A percentile compares a stretch with the other conserved stretches of the same genome.
Evolutionary conservation across 805 yeast genomes (phyloP).

Genomic region (Suhomyces pyralidae): DNA sequence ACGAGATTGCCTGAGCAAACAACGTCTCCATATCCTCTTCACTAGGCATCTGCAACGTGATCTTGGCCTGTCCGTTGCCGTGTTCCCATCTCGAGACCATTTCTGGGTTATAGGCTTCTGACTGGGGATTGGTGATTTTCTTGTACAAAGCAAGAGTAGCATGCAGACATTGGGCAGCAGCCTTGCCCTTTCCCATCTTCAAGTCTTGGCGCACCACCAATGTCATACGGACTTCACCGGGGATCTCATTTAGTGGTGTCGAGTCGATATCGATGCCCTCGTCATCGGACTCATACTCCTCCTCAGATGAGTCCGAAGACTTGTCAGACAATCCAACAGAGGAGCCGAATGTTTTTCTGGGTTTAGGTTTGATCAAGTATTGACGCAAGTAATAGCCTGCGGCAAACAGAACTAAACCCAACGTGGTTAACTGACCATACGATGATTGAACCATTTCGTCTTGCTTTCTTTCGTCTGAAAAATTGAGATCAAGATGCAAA

Average conservation of each 20-base stretch:
- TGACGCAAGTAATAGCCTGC: constrained; percentile 35
- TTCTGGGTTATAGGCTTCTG: constrained; percentile 57
- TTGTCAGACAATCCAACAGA: background rate
- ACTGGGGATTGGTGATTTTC: constrained; percentile 51
- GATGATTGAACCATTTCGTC: constrained; percentile 5
- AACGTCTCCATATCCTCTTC: constrained; percentile 71
- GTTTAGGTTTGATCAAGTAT: constrained; percentile 14
- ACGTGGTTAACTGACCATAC: constrained; percentile 24
- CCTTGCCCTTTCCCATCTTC: constrained; percentile 91
- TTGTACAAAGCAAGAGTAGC: constrained; percentile 93
- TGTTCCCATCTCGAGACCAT: constrained; percentile 74
- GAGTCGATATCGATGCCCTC: constrained; percentile 59
- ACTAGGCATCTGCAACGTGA: constrained; percentile 71
- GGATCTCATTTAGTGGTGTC: constrained; percentile 55
- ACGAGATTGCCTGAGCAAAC: constrained; percentile 74
- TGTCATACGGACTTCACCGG: constrained; percentile 85
- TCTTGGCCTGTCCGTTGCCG: constrained; percentile 86
- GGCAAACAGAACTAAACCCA: constrained; percentile 34
- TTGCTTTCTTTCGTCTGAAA: background rate
- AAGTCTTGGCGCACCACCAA: constrained; percentile 84
- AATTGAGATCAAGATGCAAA: background rate
- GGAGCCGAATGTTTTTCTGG: background rate
- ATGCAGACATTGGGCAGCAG: constrained; percentile 97
- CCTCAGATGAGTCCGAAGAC: constrained; percentile 17
- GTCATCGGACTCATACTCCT: constrained; percentile 47